These are phyloP conservation scores for Peterozyma xylosa DNA, from an alignment of 805 yeast genomes.

Conservation along the genomic window DNA sequence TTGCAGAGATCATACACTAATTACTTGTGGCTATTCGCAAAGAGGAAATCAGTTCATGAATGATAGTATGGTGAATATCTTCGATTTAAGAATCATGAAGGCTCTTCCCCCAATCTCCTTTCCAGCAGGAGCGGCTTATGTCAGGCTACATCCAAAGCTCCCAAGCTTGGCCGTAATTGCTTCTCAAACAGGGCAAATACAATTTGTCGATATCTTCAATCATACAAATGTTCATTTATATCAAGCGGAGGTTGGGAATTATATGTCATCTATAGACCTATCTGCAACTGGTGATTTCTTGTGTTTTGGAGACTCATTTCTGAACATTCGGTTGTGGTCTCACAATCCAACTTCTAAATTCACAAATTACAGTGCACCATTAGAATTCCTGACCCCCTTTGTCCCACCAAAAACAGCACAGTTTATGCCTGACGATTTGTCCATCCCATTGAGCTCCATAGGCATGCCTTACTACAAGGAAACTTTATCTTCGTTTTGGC, in stretches of 20 bases:
- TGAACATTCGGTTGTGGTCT: slow-evolving; percentile 65
- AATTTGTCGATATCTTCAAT: slow-evolving; percentile 75
- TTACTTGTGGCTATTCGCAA: slow-evolving; percentile 76
- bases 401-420: slow-evolving; percentile 19
- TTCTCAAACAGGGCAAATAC: slow-evolving; percentile 74
- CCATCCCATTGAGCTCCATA: slow-evolving; percentile 56
- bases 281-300: slow-evolving; percentile 72
- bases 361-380: slow-evolving; percentile 31
- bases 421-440: slow-evolving; percentile 29
- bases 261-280: slow-evolving; percentile 43
- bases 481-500: slow-evolving; percentile 75
- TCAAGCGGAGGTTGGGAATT: slow-evolving; percentile 52
- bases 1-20: slow-evolving; percentile 54
- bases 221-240: slow-evolving; percentile 61
- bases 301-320: slow-evolving; percentile 58
- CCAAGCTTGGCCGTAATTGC: slow-evolving; percentile 72
- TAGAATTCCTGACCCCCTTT: slow-evolving; percentile 49
- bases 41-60: slow-evolving; percentile 49
- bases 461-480: slow-evolving; percentile 87
- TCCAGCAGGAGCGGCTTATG: slow-evolving; percentile 84
- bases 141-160: slow-evolving; percentile 77
- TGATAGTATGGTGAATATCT: slow-evolving; percentile 80
- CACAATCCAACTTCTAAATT: slow-evolving; percentile 32
- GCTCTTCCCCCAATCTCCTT: slow-evolving; percentile 77
- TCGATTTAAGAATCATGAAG: slow-evolving; percentile 67